These are phyloP conservation scores for Mallotus japonicus DNA, from an alignment of 441 rosid genomes.

Conservation along the genomic window DNA sequence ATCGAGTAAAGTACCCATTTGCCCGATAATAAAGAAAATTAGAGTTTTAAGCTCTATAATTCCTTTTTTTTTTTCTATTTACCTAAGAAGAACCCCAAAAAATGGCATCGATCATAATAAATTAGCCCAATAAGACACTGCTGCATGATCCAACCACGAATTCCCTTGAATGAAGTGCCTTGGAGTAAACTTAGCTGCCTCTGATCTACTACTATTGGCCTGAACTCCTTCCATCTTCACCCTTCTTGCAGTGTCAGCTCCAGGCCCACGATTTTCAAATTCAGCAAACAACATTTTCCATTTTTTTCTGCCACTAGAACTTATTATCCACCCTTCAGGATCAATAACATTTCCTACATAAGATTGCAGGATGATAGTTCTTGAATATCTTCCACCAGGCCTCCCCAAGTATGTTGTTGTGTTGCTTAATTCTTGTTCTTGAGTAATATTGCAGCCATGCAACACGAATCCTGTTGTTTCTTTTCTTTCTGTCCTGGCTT, in stretches of 20 bases:
- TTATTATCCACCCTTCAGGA: constrained; percentile 17
- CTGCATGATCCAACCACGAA: constrained; percentile 12
- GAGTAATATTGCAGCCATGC: constrained; percentile 10
- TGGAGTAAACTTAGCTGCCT: constrained; percentile 1
- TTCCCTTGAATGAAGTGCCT: constrained; percentile 15
- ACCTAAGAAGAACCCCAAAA: background rate
- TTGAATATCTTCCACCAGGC: constrained; percentile 7
- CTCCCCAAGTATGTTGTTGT: constrained; percentile 3
- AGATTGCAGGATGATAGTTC: constrained; percentile 4
- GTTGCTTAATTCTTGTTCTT: background rate
- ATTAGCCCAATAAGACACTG: constrained; percentile 3
- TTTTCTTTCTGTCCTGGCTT: constrained; percentile 14
- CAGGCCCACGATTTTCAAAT: constrained; percentile 21
- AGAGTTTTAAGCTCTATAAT: too few relatives aligned
- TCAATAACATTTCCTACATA: constrained; percentile 13
- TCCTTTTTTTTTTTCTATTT: too few relatives aligned
- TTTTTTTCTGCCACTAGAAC: background rate
- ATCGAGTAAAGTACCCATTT: too few relatives aligned
- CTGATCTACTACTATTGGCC: background rate
- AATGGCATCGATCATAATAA: background rate
- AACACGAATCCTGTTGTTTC: constrained; percentile 19
- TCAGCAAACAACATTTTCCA: background rate
- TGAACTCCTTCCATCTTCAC: background rate
- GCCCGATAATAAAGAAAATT: too few relatives aligned
- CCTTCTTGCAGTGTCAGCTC: constrained; percentile 9